Base-by-base conservation (phyloP, 2,329 filamentous ascomycete species). In the Cladosporium phlei region DNA sequence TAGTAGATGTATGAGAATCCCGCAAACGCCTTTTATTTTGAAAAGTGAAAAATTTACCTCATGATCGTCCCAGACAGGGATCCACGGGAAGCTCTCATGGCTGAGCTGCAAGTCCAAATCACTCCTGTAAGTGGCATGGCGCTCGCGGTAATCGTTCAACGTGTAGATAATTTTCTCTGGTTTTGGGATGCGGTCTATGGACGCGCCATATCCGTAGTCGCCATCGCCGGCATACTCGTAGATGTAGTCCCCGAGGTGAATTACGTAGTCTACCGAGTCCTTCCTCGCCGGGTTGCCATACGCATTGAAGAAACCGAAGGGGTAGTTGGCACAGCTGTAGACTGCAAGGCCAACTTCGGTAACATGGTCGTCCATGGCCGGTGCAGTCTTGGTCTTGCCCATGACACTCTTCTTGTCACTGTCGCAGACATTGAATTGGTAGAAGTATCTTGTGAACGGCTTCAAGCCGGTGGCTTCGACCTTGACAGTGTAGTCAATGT, bases 401-500 rank as follows among this genome's bases (percentile, higher is more conserved):
- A 86, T 40, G 0, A 79, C 76, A 43, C 79, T 84, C 35, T 68
- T 77, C 42, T 77, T 79, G 47, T 78, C 68, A 0, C 82, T 83
- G 44, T 72, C 68, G 59, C 85, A 88, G 22, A 87, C 73, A 17
- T 69, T 78, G 67, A 88, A 88, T 56, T 84, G 83, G 56, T 86
- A 86, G 56, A 76, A 83, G 63, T 87, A 86, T 2, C 70, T 73
- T 0, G 81, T 86, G 57, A 79, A 85, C 0, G 83, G 73, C 42
- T 76, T 67, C 30, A 88, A 62, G 11, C 76, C 74, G 38, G 66
- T 74, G 1, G 83, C 84, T 63, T 88, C 83, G 11, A 86, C 77
- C 72, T 87, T 87, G 50, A 88, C 70, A 0, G 85, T 88, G 60
- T 82, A 89, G 59, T 89, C 85, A 38, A 88, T 78, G 59, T 88